Evolutionary conservation across 345 rosid genomes (phyloP).

Genomic region (Physaria fendleri): DNA sequence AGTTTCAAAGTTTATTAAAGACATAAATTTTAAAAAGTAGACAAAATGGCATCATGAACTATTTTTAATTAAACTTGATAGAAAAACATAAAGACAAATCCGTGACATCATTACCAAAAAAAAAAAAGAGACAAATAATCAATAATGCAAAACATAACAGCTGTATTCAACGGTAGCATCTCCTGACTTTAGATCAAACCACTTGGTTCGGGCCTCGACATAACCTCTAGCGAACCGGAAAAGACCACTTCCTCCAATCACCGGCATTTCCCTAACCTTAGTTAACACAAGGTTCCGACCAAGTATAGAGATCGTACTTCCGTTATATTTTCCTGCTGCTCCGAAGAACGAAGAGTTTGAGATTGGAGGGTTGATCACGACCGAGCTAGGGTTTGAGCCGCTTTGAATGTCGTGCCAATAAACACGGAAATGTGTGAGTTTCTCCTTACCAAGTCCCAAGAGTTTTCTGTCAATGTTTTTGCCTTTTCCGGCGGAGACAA

Average conservation of each 20-base stretch:
- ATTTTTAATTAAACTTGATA: too few species aligned
- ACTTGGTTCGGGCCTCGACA: slow-evolving; percentile 40
- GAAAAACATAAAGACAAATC: too few species aligned
- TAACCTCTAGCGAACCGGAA: slow-evolving; percentile 61
- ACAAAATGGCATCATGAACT: too few species aligned
- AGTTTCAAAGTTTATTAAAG: too few species aligned
- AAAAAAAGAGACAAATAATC: too few species aligned
- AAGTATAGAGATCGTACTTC: slow-evolving; percentile 38
- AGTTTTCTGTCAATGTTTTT: slow-evolving; percentile 3
- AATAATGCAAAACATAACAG: slow-evolving; percentile 39
- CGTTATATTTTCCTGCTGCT: slow-evolving; percentile 37
- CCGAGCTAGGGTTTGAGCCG: slow-evolving; percentile 34
- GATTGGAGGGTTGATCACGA: slow-evolving; percentile 25
- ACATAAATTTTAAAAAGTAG: too few species aligned
- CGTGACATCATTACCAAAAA: too few species aligned
- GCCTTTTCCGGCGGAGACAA: slow-evolving; percentile 5
- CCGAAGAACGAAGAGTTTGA: slow-evolving; percentile 34
- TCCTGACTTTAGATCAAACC: slow-evolving; percentile 21
- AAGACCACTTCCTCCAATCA: slow-evolving; percentile 55
- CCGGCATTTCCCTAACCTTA: slow-evolving; percentile 50
- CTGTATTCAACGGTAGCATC: slow-evolving; percentile 41
- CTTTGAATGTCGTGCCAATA: slow-evolving; percentile 53
- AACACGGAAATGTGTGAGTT: slow-evolving; percentile 38
- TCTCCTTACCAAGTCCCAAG: slow-evolving; percentile 31
- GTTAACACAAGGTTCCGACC: slow-evolving; percentile 40